Base-by-base conservation (phyloP, 2,329 filamentous ascomycete genomes). In the Sporothrix pseudoabietina region DNA sequence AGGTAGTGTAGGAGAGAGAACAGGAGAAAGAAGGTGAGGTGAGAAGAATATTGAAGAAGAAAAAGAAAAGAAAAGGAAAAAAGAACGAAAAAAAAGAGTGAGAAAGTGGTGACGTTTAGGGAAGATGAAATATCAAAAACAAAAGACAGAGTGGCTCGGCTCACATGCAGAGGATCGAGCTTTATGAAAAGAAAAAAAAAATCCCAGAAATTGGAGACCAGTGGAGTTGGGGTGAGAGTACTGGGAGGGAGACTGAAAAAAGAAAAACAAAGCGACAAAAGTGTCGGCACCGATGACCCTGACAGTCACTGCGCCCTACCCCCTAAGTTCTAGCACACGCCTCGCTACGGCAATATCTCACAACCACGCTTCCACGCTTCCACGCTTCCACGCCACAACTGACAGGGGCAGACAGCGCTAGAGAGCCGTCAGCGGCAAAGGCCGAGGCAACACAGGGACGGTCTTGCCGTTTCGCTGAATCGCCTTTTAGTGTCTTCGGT, bases 91-190 rank as follows among this genome's bases (percentile, higher is more conserved):
- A 26, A 26, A 26, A 26, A 26, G 2, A 2, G 26, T 26, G 26
- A 26, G n/a, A n/a, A n/a, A n/a, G 35, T 7, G 49, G n/a, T 44
- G 52, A 22, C 22, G 16, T 26, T 14, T 14, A 35, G 30, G n/a
- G 19, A 44, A 3, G 59, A 44, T 5, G n/a, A 10, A 8, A n/a
- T 12, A 22, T 44, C 9, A 44, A 59, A 10, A 3, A 16, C 3
- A 68, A 22, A 12, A 19, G 14, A 22, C 39, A 22, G 32, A n/a
- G 57, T n/a, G 12, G 16, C 55, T 14, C 30, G 59, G 32, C 41
- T 66, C 30, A 69, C 49, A 69, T 39, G 49, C 49, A 69, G 65
- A 54, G 68, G 32, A 57, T 41, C 19, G 16, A 57, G 68, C 49
- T 70, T 69, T 57, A 57, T 70, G 68, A 35, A 9, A 54, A n/a